Percentiles rank a stretch among this genome's conserved stretches.
Evolutionary conservation across 108 stramenopile species (phyloP).

Genomic region (Aurantiochytrium sp.): DNA sequence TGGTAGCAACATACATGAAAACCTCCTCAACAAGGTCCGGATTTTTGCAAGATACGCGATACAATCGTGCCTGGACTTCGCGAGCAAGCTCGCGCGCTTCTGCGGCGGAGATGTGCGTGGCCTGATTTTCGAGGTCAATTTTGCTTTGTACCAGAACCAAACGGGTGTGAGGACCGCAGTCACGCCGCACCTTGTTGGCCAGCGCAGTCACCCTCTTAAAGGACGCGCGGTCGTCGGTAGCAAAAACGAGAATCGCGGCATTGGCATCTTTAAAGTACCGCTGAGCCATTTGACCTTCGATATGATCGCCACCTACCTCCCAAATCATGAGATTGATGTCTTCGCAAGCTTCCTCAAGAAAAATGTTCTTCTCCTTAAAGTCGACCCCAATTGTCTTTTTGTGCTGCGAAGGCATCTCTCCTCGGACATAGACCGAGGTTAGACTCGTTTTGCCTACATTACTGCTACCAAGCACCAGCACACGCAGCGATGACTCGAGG

Average conservation of each 20-base stretch:
- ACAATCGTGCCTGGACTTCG: not conserved
- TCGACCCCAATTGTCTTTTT: not conserved
- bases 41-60: not conserved
- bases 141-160: not conserved
- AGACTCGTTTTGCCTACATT: slow-evolving; percentile 1
- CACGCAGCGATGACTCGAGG: not conserved
- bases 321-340: slow-evolving; percentile 12
- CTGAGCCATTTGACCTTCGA: not conserved
- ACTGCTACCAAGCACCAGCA: not conserved
- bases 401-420: not conserved
- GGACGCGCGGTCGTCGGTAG: not conserved
- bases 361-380: not conserved
- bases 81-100: not conserved
- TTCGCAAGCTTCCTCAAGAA: not conserved
- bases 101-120: not conserved
- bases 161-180: not conserved
- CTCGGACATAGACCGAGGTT: not conserved
- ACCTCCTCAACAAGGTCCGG: not conserved
- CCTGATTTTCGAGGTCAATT: not conserved
- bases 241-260: not conserved
- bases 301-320: not conserved
- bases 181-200: not conserved
- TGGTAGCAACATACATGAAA: not conserved
- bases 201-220: not conserved
- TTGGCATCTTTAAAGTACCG: not conserved